Evolutionary conservation across 176 grass and related monocot species (phyloP), one percentile per base, ranked within the genome.

Genomic region (Oryza officinalis): DNA sequence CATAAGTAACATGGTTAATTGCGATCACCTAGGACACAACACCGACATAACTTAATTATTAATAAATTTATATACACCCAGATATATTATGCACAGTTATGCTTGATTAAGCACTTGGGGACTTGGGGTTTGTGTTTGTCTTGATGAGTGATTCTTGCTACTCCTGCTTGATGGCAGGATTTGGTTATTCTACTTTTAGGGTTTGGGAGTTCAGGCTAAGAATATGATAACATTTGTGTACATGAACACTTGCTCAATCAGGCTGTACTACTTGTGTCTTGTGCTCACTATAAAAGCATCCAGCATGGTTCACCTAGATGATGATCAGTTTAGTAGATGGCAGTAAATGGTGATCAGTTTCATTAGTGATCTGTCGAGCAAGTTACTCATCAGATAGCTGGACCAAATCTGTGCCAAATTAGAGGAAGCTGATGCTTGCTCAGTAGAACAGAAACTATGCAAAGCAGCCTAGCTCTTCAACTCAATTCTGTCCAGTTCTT

Each of bases 141-240:
- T 60, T 87, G 71, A 87, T 75, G 78, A 37, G 41, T 35, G 85
- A 87, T 75, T 75, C 47, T 69, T 87, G 18, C 10, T 81, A 71
- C 41, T 87, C 85, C 71, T 60, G 8, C 46, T 69, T 69, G 47
- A 35, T 61, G 78, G 63, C 22, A 75, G 61, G 57, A 22, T 63
- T 74, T 54, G 59, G 43, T 73, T 72, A 80, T 49, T 59, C 25
- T 13, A 13, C 35, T 6, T 63, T 64, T 79, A 27, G 52, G 74
- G 83, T 63, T 32, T 37, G 64, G 52, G 17, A 13, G 57, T 84
- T 77, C 22, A 85, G 73, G 35, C 12, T 78, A 50, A n/a, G 67
- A 71, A 43, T 71, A 13, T 37, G 57, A 61, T 61, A 61, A 25
- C 57, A 61, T 61, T 71, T 71, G 23, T 43, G 4, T 70, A 40